Evolutionary conservation across 1,284 basidiomycete species (phyloP).

Genomic region (Ustilago curta): DNA sequence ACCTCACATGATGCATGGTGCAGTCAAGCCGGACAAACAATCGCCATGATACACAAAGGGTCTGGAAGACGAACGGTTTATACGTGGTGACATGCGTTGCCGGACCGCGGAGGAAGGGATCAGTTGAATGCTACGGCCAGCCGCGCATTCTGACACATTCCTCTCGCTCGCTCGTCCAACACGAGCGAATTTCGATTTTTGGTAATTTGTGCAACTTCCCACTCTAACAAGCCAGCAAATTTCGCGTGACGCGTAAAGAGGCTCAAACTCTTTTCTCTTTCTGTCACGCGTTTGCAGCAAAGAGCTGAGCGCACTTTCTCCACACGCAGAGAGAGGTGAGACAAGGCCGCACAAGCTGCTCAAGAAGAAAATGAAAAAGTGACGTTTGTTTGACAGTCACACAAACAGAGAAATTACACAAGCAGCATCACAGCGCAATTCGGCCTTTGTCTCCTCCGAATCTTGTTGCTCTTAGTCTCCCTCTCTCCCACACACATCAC

Average conservation of each 20-base stretch:
- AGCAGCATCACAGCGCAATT: conserved; percentile 1
- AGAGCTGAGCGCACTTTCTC: background rate
- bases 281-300: background rate
- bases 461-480: background rate
- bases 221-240: background rate
- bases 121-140: background rate
- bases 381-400: conserved; percentile 7
- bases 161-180: too few species aligned
- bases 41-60: background rate
- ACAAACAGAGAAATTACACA: conserved; percentile 9
- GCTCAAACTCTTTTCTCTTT: background rate
- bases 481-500: conserved; percentile 5
- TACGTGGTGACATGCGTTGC: conserved; percentile 3
- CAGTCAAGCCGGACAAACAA: background rate
- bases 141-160: too few species aligned
- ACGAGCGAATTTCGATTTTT: background rate
- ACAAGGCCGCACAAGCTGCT: background rate
- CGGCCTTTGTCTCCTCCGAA: too few species aligned
- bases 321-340: background rate
- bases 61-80: background rate
- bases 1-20: background rate
- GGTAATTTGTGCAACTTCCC: background rate
- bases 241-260: conserved; percentile 35
- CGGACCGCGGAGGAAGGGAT: background rate
- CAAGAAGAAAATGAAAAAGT: conserved; percentile 4